Base-by-base conservation (phyloP, 139 green algal genomes). In the Coccomyxa sp. region DNA sequence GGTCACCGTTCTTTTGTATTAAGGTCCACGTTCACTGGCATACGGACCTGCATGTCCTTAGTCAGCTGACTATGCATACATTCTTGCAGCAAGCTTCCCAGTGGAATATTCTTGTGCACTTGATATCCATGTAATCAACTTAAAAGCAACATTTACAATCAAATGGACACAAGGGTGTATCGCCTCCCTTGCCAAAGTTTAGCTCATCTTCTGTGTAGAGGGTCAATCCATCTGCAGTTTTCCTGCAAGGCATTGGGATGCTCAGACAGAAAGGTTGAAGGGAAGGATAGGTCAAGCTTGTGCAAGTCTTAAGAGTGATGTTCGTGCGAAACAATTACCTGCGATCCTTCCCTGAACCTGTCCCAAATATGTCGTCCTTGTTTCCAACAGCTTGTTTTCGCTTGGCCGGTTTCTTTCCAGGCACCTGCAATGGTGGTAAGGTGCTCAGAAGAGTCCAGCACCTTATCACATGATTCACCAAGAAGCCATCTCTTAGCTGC, bases 131-230 rank as follows among this genome's bases (percentile, higher is more conserved):
- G 38, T 51, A 51, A 51, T 51, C 60, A 18, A 13, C 67, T 82
- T 58, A 87, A 30, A 83, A 87, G 77, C 84, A 87, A 66, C 84
- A 87, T 38, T 82, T 58, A 25, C 84, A 87, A 45, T 87, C 80
- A 76, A 87, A 87, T 18, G 84, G 84, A 59, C 84, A 87, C 0
- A 79, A 18, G 28, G 74, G 71, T 27, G 84, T 87, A 27, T 82
- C 58, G 32, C 80, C 84, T 14, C 84, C 84, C 68, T 81, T 78
- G 0, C 81, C 76, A 57, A 85, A 28, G 57, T 83, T 80, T 17
- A 87, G 58, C 51, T 87, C 84, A 7, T 85, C 76, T 21, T 76
- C 18, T 79, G 80, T 77, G 76, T 87, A 87, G 13, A 87, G 59
- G 11, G 84, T 76, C 63, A 85, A 28, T 16, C 84, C 84, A 51